Base-by-base conservation (phyloP, 140 eudicot species). In the Erigeron philadelphicus region DNA sequence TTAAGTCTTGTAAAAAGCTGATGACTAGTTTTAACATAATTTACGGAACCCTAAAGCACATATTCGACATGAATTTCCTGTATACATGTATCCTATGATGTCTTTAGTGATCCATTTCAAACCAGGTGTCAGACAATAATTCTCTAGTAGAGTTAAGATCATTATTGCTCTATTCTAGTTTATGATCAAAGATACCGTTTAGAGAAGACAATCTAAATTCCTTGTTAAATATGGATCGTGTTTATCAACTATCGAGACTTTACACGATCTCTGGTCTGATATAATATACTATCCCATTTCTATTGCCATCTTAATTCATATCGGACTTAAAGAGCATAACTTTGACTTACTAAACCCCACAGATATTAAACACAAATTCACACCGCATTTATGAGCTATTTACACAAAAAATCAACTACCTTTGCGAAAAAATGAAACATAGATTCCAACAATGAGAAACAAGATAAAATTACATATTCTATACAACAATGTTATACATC, bases 31-130 rank as follows among this genome's bases (percentile, higher is more conserved):
- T 81, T 78, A 92, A 84, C 21, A 96, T 92, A 42, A 92, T 92
- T 72, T 81, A 79, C 98, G 35, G 86, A 60, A 88, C 96, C 80
- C 88, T 92, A 48, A 92, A 92, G 80, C 91, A 86, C 96, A 88
- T 86, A 73, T 92, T 88, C 48, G 96, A 96, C 41, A 91, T 89
- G 8, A 96, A 63, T 83, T 81, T 62, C 98, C 96, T 9, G 98
- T 96, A 71, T 88, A 91, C 49, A 88, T 25, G 73, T 82, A 88
- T 17, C 98, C 96, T 38, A 92, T 92, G 62, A 92, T 88, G 81
- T 92, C 88, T 74, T 92, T 96, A 2, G 98, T 88, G 67, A 92
- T 86, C 82, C 86, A 89, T 75, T 92, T 88, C 67, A 92, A 66
- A 5, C 96, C 96, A 23, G 98, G 98, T 45, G 83, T 83, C 97